A percentile compares a stretch with the other conserved stretches of the same genome.
phyloP scores from a whole-genome alignment of 768 basidiomycete species.

The Hydnomerulius pinastri region DNA sequence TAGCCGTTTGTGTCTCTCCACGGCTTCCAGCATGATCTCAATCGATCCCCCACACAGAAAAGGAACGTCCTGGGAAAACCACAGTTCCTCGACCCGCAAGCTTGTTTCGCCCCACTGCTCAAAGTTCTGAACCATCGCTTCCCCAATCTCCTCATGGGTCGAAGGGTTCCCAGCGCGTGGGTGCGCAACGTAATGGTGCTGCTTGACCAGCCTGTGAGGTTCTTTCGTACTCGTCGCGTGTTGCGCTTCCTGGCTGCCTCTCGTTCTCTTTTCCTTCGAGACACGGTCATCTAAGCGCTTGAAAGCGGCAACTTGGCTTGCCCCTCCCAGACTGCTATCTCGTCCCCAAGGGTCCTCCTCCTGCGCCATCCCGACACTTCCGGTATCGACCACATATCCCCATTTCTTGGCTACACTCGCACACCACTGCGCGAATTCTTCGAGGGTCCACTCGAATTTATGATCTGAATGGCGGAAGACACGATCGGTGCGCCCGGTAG shows the following conservation, averaged over 20 bases:
- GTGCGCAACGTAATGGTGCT: slow-evolving; percentile 55
- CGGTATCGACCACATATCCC: slow-evolving; percentile 68
- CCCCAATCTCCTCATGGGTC: slow-evolving; percentile 48
- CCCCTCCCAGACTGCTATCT: slow-evolving; percentile 62
- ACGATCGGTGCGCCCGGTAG: slow-evolving; percentile 71
- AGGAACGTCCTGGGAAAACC: slow-evolving; percentile 46
- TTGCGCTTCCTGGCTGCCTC: slow-evolving; percentile 8
- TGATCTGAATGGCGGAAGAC: slow-evolving; percentile 83
- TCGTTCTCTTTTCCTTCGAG: slow-evolving; percentile 34
- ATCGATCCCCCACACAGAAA: slow-evolving; percentile 37
- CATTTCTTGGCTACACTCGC: slow-evolving; percentile 54
- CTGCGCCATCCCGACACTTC: slow-evolving; percentile 57
- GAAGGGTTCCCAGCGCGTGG: slow-evolving; percentile 44
- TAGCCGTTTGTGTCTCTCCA: slow-evolving; percentile 26
- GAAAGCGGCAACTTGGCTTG: slow-evolving; percentile 69
- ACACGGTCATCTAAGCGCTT: slow-evolving; percentile 41
- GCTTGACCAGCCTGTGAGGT: slow-evolving; percentile 50
- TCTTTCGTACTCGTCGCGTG: slow-evolving; percentile 1
- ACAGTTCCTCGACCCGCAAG: slow-evolving; percentile 45
- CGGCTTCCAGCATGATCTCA: slow-evolving; percentile 27
- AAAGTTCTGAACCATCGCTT: slow-evolving; percentile 53
- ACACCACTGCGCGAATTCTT: slow-evolving; percentile 75
- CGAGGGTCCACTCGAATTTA: slow-evolving; percentile 85
- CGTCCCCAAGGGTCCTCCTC: slow-evolving; percentile 75
- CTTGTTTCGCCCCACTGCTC: slow-evolving; percentile 50